These are phyloP conservation scores for Micromonas commoda DNA, from an alignment of 139 green algal genomes.

Conservation along the genomic window DNA sequence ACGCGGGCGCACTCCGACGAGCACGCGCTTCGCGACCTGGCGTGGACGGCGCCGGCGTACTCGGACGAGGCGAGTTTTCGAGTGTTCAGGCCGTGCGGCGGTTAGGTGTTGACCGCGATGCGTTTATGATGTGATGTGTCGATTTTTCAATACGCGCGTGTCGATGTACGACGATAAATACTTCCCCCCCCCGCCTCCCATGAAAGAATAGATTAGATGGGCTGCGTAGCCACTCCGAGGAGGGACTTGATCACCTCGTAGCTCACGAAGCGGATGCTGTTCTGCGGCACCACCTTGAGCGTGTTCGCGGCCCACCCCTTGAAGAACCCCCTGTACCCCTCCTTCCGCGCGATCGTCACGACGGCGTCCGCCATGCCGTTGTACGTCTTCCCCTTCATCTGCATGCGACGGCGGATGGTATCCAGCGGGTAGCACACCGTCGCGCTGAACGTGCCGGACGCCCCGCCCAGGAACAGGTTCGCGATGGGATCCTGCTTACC, in stretches of 20 bases:
- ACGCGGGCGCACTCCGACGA: neutral
- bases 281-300: slow-evolving; percentile 24
- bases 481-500: slow-evolving; percentile 46
- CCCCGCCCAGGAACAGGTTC: slow-evolving; percentile 29
- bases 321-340: slow-evolving; percentile 81
- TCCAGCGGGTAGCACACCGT: slow-evolving; percentile 85
- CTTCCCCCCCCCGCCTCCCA: neutral
- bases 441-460: slow-evolving; percentile 60
- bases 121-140: no score
- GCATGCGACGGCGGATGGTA: slow-evolving; percentile 80
- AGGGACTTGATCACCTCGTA: slow-evolving; percentile 89
- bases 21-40: neutral
- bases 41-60: no score
- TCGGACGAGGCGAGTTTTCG: no score
- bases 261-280: slow-evolving; percentile 84
- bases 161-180: no score
- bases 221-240: slow-evolving; percentile 66
- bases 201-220: neutral
- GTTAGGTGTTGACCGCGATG: no score
- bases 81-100: neutral
- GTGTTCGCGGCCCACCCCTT: slow-evolving; percentile 77
- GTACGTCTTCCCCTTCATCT: slow-evolving; percentile 82
- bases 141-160: no score
- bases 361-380: slow-evolving; percentile 60
- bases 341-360: slow-evolving; percentile 52